Conservation (phyloP, 1,139 yeast genomes). For the Blastobotrys buckinghamii region DNA sequence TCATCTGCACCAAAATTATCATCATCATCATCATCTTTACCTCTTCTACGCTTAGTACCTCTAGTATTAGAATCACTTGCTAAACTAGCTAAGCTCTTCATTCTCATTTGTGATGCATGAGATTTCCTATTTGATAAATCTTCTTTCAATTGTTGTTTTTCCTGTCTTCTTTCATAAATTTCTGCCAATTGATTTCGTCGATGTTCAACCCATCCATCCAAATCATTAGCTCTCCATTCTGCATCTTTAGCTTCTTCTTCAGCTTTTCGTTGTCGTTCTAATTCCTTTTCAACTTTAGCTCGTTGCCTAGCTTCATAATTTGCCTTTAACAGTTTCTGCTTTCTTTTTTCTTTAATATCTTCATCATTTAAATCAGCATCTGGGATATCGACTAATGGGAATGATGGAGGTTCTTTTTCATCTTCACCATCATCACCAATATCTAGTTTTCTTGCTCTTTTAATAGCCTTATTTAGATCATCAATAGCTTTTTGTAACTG, state of each 20-base stretch:
- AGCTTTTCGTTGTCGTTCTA: constrained; percentile 45
- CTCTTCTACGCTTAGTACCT: constrained; percentile 25
- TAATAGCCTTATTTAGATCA: constrained; percentile 64
- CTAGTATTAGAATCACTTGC: constrained; percentile 60
- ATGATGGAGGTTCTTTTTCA: constrained; percentile 46
- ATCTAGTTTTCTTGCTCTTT: constrained; percentile 61
- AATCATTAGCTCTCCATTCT: constrained; percentile 71
- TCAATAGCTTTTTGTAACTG: constrained; percentile 65
- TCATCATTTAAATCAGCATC: constrained; percentile 74
- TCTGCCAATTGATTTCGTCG: constrained; percentile 58
- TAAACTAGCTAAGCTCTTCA: constrained; percentile 84
- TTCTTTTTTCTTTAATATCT: constrained; percentile 78
- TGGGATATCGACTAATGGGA: constrained; percentile 78
- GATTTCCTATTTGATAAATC: constrained; percentile 87
- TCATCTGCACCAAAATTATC: constrained; percentile 96
- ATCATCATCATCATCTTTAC: constrained; percentile 59
- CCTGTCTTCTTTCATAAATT: constrained; percentile 55
- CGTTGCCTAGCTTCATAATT: constrained; percentile 84
- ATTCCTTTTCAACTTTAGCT: constrained; percentile 73
- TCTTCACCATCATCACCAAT: constrained; percentile 47
- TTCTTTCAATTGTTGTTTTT: constrained; percentile 61
- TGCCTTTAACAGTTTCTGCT: constrained; percentile 76
- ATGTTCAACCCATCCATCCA: constrained; percentile 71
- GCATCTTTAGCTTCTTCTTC: constrained; percentile 48
- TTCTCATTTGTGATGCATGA: constrained; percentile 83